These are phyloP conservation scores for Ophiorrhiza pumila DNA, from an alignment of 257 asterid species.

Conservation along the genomic window DNA sequence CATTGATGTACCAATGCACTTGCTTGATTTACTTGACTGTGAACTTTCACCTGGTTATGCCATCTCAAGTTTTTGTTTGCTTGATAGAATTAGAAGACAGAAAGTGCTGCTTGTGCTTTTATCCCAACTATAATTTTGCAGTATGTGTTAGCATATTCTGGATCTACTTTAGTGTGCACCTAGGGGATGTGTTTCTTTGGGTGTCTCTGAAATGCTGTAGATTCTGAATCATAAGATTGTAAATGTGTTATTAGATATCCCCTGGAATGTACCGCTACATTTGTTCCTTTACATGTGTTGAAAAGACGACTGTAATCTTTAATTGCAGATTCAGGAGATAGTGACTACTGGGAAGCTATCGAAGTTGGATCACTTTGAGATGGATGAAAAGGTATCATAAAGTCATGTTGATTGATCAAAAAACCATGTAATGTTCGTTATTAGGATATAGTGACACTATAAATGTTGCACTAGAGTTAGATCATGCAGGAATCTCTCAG, in stretches of 20 bases:
- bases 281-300: conserved; percentile 3
- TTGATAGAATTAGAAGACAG: not conserved
- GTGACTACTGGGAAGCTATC: conserved; percentile 87
- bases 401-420: not conserved
- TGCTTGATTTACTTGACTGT: not conserved
- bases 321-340: conserved; percentile 90
- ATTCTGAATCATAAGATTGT: not conserved
- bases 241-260: not conserved
- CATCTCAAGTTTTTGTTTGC: not conserved
- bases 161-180: not conserved
- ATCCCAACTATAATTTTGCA: not conserved
- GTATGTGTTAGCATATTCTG: not conserved
- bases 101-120: conserved; percentile 9
- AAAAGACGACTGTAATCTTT: conserved; percentile 19
- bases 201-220: not conserved
- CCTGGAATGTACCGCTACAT: not conserved
- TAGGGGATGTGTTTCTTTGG: not conserved
- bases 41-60: not conserved
- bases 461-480: not conserved
- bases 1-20: not conserved
- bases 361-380: conserved; percentile 90
- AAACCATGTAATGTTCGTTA: not conserved
- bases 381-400: conserved; percentile 74
- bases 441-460: not conserved
- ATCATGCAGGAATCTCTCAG: not conserved